These are phyloP conservation scores for Pyrus pyrifolia DNA, from an alignment of 306 rosid genomes.

Conservation along the genomic window DNA sequence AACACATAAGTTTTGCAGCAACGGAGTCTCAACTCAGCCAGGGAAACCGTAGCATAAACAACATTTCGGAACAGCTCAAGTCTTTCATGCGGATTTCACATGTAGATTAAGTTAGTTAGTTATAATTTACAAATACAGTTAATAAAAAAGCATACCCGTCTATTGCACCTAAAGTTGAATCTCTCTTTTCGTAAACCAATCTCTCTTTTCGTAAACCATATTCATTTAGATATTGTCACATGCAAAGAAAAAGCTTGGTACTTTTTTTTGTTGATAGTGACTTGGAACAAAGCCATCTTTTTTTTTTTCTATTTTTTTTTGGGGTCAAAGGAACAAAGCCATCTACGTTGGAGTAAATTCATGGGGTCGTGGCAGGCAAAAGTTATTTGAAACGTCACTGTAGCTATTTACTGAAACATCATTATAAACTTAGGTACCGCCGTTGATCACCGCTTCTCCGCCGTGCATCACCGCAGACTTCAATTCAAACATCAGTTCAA, in stretches of 20 bases:
- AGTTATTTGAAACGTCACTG: neutral
- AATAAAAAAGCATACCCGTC: accelerated
- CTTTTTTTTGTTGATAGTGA: neutral
- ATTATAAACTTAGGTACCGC: neutral
- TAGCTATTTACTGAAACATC: neutral
- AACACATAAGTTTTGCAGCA: neutral
- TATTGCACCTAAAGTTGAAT: too few species aligned
- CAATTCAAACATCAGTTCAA: neutral
- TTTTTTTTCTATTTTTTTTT: too few species aligned
- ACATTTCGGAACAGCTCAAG: neutral
- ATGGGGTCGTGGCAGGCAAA: neutral
- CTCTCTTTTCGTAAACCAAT: too few species aligned
- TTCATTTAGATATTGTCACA: too few species aligned
- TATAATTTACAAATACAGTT: too few species aligned
- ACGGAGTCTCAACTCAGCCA: slow-evolving; percentile 6
- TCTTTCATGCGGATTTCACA: neutral
- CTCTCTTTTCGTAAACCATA: too few species aligned
- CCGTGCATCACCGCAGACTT: neutral
- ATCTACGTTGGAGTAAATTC: neutral
- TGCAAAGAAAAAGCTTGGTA: neutral
- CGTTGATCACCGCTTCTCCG: neutral
- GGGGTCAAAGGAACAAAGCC: neutral
- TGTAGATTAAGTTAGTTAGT: too few species aligned
- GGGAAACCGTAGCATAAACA: neutral
- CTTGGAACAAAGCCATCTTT: neutral